These are phyloP conservation scores for Purshia tridentata DNA, from an alignment of 306 rosid genomes.

Conservation along the genomic window DNA sequence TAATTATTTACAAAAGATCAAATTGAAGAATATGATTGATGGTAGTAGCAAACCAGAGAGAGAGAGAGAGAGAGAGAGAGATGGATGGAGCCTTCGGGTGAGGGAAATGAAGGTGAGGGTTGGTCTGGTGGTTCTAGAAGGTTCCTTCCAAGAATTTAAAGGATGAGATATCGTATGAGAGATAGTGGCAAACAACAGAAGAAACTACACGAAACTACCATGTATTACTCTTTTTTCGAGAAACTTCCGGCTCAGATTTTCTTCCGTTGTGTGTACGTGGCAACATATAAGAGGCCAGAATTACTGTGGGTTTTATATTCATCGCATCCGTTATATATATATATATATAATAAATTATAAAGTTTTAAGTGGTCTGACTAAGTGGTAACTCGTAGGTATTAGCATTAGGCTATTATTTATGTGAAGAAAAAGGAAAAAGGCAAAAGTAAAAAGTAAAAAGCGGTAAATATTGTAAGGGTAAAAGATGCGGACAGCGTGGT, in stretches of 20 bases:
- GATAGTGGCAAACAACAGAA: constrained; percentile 3
- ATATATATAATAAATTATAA: too few species aligned
- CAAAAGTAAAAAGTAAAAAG: too few species aligned
- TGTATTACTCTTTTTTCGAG: constrained; percentile 47
- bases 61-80: constrained; percentile 5
- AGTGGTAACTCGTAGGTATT: too few species aligned
- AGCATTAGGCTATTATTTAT: too few species aligned
- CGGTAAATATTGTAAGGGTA: too few species aligned
- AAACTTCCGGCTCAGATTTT: constrained; percentile 55
- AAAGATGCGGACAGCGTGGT: too few species aligned
- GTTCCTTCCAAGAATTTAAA: constrained; percentile 44
- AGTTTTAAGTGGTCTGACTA: too few species aligned
- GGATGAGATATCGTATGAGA: not conserved
- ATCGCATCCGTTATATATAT: too few species aligned
- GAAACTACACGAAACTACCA: constrained; percentile 52
- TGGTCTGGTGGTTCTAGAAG: constrained; percentile 64
- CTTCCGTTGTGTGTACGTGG: constrained; percentile 23
- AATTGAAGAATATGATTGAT: not conserved
- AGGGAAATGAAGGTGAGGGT: not conserved
- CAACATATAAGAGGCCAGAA: not conserved
- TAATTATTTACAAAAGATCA: too few species aligned
- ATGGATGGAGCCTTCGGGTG: too few species aligned
- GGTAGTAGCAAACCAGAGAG: not conserved
- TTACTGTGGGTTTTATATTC: not conserved
- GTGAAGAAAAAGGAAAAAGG: not conserved